A percentile compares a stretch with the other conserved stretches of the same genome.
phyloP scores from a whole-genome alignment of 164 flowering plant genomes.

The Dillenia turbinata region DNA sequence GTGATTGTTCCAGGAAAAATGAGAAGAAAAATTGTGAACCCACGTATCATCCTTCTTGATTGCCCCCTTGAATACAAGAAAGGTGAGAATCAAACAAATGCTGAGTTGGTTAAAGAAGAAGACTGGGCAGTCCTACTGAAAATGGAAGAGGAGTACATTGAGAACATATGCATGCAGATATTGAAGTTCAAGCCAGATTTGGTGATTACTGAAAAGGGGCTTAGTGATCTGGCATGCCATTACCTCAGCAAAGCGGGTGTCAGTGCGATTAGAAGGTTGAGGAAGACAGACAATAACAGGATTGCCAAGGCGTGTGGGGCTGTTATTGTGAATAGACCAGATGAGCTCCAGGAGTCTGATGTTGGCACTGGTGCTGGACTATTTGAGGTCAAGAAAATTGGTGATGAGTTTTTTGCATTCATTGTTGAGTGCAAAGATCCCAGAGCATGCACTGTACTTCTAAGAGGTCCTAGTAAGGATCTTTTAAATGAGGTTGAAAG shows the following conservation, averaged over 20 bases:
- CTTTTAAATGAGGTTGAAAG: constrained; percentile 96
- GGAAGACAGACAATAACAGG: constrained; percentile 92
- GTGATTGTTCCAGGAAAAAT: constrained; percentile 95
- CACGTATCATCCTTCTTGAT: constrained; percentile 89
- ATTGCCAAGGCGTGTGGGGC: constrained; percentile 98
- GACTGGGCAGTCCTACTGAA: constrained; percentile 84
- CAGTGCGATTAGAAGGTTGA: constrained; percentile 87
- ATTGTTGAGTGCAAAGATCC: constrained; percentile 91
- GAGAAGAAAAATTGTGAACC: constrained; percentile 88
- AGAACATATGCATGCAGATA: constrained; percentile 67
- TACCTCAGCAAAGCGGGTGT: constrained; percentile 91
- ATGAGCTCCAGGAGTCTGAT: constrained; percentile 96
- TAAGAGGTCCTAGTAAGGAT: constrained; percentile 97
- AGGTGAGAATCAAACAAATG: constrained; percentile 97
- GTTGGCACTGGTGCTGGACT: constrained; percentile 90
- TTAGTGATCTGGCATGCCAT: constrained; percentile 95
- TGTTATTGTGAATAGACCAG: constrained; percentile 86
- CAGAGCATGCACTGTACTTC: constrained; percentile 88
- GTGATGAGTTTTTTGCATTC: constrained; percentile 89
- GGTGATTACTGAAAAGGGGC: constrained; percentile 94
- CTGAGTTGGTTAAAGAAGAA: constrained; percentile 86
- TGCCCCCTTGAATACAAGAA: constrained; percentile 94
- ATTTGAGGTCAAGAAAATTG: constrained; percentile 94
- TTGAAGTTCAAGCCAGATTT: constrained; percentile 87
- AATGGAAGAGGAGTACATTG: constrained; percentile 93